Conservation (phyloP, 805 yeast genomes). For the Myxozyma neotropica region DNA sequence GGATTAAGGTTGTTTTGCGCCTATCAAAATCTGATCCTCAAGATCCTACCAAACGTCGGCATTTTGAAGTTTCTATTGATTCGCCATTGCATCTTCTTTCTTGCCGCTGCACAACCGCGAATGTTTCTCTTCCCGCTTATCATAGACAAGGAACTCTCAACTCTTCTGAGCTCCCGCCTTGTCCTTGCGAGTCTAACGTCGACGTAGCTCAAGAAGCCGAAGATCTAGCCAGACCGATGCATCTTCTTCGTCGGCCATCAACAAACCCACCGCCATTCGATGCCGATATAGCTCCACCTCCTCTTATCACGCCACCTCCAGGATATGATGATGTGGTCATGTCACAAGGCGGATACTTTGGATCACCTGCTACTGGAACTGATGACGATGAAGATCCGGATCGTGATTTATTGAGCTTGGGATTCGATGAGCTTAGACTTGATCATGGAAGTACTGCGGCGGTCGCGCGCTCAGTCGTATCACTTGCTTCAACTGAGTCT, state of each 20-base stretch:
- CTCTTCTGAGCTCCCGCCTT: slow-evolving; percentile 54
- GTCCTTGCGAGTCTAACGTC: slow-evolving; percentile 27
- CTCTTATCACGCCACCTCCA: slow-evolving; percentile 44
- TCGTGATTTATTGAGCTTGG: slow-evolving; percentile 17
- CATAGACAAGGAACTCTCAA: slow-evolving; percentile 44
- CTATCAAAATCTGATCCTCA: slow-evolving; percentile 66
- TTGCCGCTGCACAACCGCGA: slow-evolving; percentile 55
- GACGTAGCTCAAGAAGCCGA: slow-evolving; percentile 1
- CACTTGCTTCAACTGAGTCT: slow-evolving; percentile 7
- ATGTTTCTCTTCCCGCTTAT: slow-evolving; percentile 46
- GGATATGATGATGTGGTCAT: slow-evolving; percentile 53
- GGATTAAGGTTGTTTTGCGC: slow-evolving; percentile 88
- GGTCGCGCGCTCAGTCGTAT: background rate
- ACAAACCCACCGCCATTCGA: slow-evolving; percentile 67
- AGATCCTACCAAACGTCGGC: slow-evolving; percentile 64
- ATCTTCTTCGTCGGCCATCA: slow-evolving; percentile 56
- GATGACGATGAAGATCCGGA: slow-evolving; percentile 25
- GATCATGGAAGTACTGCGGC: background rate
- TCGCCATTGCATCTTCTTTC: slow-evolving; percentile 87
- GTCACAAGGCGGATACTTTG: slow-evolving; percentile 31
- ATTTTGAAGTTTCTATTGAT: slow-evolving; percentile 91
- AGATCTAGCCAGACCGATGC: slow-evolving; percentile 52
- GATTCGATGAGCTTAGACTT: slow-evolving; percentile 19
- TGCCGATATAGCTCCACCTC: slow-evolving; percentile 48
- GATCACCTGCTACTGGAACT: slow-evolving; percentile 3